phyloP scores from a whole-genome alignment of 2,329 filamentous ascomycete species.

The Phoma sp. region DNA sequence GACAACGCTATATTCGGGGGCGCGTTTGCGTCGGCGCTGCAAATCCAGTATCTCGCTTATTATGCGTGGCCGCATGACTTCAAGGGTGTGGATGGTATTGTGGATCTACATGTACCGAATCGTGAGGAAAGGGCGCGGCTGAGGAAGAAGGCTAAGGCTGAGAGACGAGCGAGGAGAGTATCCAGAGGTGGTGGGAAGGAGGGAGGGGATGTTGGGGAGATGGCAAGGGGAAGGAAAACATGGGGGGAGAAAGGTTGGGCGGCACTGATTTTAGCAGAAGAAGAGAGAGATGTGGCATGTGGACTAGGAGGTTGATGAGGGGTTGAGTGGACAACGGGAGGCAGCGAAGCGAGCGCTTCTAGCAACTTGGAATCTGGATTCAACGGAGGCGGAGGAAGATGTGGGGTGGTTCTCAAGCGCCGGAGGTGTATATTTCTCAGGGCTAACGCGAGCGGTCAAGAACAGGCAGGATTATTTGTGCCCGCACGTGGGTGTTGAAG shows the following conservation, averaged over 20 bases:
- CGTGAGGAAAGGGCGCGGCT: neutral
- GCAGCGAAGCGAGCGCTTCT: neutral
- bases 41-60: neutral
- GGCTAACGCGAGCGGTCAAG: too few relatives aligned
- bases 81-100: neutral
- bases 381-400: neutral
- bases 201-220: neutral
- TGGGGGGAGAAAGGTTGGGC: neutral
- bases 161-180: neutral
- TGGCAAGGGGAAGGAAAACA: neutral
- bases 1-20: neutral
- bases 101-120: neutral
- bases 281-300: neutral
- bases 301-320: neutral
- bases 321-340: neutral
- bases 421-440: too few relatives aligned
- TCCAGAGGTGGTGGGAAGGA: neutral
- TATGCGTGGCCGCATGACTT: neutral
- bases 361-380: neutral
- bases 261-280: too few relatives aligned
- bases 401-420: too few relatives aligned
- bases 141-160: neutral
- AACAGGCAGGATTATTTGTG: too few relatives aligned
- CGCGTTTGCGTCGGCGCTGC: neutral
- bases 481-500: too few relatives aligned